Percentiles rank a stretch among this genome's conserved stretches.
These are phyloP conservation scores for Laetiporus sulphureus DNA, from an alignment of 1,284 basidiomycete species.

Conservation along the genomic window DNA sequence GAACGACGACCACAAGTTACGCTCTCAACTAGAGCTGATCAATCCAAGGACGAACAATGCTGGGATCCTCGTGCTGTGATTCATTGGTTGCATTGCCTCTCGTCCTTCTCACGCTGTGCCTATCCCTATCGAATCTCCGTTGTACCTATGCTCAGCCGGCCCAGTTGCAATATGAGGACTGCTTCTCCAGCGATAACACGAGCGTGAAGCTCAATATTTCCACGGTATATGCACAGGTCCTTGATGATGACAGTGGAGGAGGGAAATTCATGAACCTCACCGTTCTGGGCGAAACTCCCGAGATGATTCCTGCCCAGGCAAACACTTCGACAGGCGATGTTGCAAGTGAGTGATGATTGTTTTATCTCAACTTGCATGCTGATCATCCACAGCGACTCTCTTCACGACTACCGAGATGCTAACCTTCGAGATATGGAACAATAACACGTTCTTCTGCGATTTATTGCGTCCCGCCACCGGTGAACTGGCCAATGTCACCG, in stretches of 20 bases:
- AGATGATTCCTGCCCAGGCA: conserved; percentile 54
- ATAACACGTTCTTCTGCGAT: conserved; percentile 70
- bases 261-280: conserved; percentile 57
- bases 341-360: conserved; percentile 15
- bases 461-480: conserved; percentile 70
- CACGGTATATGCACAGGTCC: conserved; percentile 69
- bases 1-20: no score
- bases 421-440: conserved; percentile 67
- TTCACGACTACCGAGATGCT: conserved; percentile 79
- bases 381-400: conserved; percentile 57
- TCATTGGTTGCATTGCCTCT: no score
- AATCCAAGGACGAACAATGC: no score
- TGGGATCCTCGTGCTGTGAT: no score
- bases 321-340: no score
- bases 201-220: conserved; percentile 60
- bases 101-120: conserved; percentile 15
- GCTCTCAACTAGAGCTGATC: no score
- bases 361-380: conserved; percentile 1
- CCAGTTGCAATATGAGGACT: conserved; percentile 36
- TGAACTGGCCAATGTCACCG: conserved; percentile 37
- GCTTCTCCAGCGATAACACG: conserved; percentile 43
- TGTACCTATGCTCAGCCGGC: conserved; percentile 25
- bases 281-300: conserved; percentile 51
- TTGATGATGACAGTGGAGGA: conserved; percentile 36
- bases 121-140: conserved; percentile 15